Evolutionary conservation across 2,329 filamentous ascomycete species (phyloP).

Genomic region (Arachnomyces sp.): DNA sequence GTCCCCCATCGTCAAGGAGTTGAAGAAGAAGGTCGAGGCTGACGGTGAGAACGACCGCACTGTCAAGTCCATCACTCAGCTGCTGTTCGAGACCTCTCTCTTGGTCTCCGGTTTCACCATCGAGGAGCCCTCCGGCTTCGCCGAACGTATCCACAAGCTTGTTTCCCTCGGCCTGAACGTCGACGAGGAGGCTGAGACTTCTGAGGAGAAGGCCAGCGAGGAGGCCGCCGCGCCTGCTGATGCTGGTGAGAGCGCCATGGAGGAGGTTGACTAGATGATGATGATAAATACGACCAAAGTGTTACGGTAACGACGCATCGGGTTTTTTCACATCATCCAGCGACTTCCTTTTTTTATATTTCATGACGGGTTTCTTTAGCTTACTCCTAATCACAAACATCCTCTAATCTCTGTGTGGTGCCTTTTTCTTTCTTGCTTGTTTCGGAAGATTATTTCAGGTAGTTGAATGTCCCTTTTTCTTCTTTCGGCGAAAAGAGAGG

Average conservation of each 20-base stretch:
- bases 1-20: slow-evolving; percentile 95
- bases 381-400: too few species aligned
- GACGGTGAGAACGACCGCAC: slow-evolving; percentile 98
- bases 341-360: not conserved
- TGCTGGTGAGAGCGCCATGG: slow-evolving; percentile 89
- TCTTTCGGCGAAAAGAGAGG: too few species aligned
- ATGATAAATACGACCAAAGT: not conserved
- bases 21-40: slow-evolving; percentile 97
- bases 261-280: slow-evolving; percentile 87
- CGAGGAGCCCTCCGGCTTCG: slow-evolving; percentile 94
- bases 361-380: too few species aligned
- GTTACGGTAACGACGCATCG: not conserved
- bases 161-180: slow-evolving; percentile 96
- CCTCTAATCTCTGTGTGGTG: too few species aligned
- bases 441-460: too few species aligned
- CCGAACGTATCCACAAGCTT: slow-evolving; percentile 99
- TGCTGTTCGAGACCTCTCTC: slow-evolving; percentile 97
- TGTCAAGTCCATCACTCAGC: slow-evolving; percentile 97
- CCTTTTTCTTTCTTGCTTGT: too few species aligned
- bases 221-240: slow-evolving; percentile 55
- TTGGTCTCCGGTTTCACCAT: slow-evolving; percentile 99
- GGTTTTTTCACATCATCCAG: not conserved
- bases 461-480: too few species aligned
- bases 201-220: slow-evolving; percentile 50
- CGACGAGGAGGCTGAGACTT: slow-evolving; percentile 76